Conservation (phyloP, 2,329 filamentous ascomycete species). For the Alternaria consortialis region DNA sequence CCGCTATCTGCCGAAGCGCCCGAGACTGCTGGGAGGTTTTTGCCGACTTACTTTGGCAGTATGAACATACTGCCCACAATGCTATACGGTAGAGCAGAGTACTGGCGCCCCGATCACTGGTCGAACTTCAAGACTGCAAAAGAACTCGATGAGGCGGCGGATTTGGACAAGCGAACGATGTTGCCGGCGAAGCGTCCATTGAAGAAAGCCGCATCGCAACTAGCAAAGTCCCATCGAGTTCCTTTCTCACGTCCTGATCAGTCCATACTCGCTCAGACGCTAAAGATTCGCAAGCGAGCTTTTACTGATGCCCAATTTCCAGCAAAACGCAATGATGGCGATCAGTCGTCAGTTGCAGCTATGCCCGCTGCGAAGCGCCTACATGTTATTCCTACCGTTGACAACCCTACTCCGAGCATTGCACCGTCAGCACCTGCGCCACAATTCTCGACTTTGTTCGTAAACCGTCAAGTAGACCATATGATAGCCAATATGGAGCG, state of each 20-base stretch:
- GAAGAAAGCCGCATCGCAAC: not conserved
- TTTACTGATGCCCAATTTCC: slow-evolving; percentile 3
- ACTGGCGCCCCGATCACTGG: slow-evolving; percentile 23
- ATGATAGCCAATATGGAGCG: not conserved
- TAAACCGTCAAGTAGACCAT: not conserved
- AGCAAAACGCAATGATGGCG: slow-evolving; percentile 10
- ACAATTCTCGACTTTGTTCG: not conserved
- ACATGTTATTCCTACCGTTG: not conserved
- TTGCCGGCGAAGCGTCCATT: not conserved
- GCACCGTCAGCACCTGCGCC: not conserved
- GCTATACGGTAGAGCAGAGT: not conserved
- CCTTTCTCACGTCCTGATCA: not conserved
- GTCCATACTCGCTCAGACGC: not conserved
- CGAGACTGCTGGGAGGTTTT: slow-evolving; percentile 10
- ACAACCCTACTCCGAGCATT: not conserved
- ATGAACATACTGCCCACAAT: slow-evolving; percentile 24
- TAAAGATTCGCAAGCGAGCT: slow-evolving; percentile 6
- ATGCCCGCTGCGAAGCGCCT: not conserved
- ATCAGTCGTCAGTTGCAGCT: not conserved
- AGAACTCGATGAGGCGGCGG: slow-evolving; percentile 13
- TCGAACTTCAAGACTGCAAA: slow-evolving; percentile 23
- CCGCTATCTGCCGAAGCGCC: slow-evolving; percentile 1
- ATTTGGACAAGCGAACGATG: slow-evolving; percentile 6
- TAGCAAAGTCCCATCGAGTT: not conserved
- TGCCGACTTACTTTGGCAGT: slow-evolving; percentile 27